Percentiles rank a stretch among this genome's conserved stretches.
Evolutionary conservation across 495 filamentous ascomycete species (phyloP).

Genomic region (Xylaria curta): DNA sequence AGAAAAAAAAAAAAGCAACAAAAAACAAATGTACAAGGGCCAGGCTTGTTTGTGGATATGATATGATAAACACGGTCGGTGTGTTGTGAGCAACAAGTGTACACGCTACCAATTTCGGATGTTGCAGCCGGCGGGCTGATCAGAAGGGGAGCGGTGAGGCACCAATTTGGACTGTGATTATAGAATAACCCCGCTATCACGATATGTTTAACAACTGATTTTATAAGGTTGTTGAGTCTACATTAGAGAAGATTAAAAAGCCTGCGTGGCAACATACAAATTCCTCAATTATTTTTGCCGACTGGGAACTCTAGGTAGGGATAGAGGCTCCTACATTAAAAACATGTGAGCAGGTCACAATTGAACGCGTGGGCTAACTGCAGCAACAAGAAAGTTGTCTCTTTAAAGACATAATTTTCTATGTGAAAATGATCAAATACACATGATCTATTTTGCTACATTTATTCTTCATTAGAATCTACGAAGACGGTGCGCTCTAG

Average conservation of each 20-base stretch:
- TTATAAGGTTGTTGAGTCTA: too few relatives aligned
- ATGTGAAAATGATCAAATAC: background rate
- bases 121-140: slow-evolving; percentile 7
- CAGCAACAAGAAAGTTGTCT: background rate
- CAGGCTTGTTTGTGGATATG: slow-evolving; percentile 2
- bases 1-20: background rate
- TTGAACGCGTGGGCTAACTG: background rate
- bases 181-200: background rate
- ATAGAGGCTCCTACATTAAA: too few relatives aligned
- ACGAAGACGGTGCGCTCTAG: too few relatives aligned
- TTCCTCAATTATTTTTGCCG: too few relatives aligned
- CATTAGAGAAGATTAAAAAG: too few relatives aligned
- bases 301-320: too few relatives aligned
- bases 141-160: slow-evolving; percentile 12
- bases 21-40: background rate
- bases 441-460: background rate
- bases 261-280: too few relatives aligned
- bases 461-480: too few relatives aligned
- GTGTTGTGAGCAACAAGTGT: slow-evolving; percentile 11
- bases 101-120: slow-evolving; percentile 1
- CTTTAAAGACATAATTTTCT: background rate
- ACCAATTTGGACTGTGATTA: background rate
- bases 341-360: background rate
- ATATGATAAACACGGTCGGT: slow-evolving; percentile 16
- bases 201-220: too few relatives aligned